These are phyloP conservation scores for Trichoderma gracile DNA, from an alignment of 2,329 filamentous ascomycete genomes.

Conservation along the genomic window DNA sequence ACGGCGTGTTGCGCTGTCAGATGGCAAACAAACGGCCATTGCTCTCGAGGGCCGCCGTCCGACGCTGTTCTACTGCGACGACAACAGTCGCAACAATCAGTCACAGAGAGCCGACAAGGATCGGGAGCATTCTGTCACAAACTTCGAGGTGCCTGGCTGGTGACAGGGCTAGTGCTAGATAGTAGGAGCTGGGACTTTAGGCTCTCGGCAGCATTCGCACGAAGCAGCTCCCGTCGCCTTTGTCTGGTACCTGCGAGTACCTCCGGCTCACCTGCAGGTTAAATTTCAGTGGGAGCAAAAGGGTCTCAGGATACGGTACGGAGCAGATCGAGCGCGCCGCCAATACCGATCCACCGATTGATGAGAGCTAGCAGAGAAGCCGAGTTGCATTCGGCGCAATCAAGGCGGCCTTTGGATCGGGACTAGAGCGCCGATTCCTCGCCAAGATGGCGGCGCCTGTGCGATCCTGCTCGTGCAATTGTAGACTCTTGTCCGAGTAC, in stretches of 20 bases:
- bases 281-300: constrained; percentile 16
- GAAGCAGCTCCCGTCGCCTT: background rate
- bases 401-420: background rate
- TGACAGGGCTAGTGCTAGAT: too few relatives aligned
- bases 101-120: background rate
- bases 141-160: too few relatives aligned
- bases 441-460: constrained; percentile 17
- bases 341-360: background rate
- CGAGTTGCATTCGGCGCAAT: constrained; percentile 4
- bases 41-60: background rate
- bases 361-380: background rate
- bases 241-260: background rate
- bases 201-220: too few relatives aligned
- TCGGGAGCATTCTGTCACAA: too few relatives aligned
- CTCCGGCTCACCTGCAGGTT: background rate
- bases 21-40: constrained; percentile 3
- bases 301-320: constrained; percentile 6
- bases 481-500: background rate
- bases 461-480: constrained; percentile 1
- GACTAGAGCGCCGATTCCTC: background rate
- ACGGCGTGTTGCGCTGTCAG: constrained; percentile 1
- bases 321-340: constrained; percentile 6
- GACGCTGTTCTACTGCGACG: background rate
- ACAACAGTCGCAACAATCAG: background rate
- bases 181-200: too few relatives aligned